Base-by-base conservation (phyloP, 2,329 filamentous ascomycete species). In the Aspergillus carbonarius region DNA sequence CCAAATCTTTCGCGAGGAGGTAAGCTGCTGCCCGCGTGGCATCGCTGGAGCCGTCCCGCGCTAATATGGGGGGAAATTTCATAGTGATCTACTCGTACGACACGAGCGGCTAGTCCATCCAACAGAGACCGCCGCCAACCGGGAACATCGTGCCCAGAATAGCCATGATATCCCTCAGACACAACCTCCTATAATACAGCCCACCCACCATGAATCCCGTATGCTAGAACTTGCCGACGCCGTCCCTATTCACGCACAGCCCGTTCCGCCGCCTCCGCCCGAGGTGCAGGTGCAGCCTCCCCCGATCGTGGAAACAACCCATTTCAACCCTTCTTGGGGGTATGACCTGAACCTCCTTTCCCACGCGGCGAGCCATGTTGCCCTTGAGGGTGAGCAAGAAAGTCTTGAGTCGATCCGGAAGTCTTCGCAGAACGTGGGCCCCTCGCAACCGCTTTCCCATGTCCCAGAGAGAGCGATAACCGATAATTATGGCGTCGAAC, bases 291-390 rank as follows among this genome's bases (percentile, higher is more conserved):
- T 71, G 5, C 75, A 77, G 46, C 71, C 73, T 18, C 66, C 73
- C 13, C 68, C 75, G 10, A 73, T 78, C 51, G 70, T 79, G 55
- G 77, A 77, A 49, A 73, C 76, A 52, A 68, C 76, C n/a, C 75
- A 78, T 44, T 79, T 79, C 62, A 80, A 81, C 67, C 78, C 78
- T 4, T 79, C 78, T 5, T 81, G 78, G 78, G 78, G 78, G n/a
- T 81, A 81, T 62, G 78, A 81, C 57, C 64, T 81, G 57, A 81
- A 81, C 59, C 70, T 81, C 15, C 68, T 81, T 32, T 81, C 78
- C 9, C 78, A 81, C 68, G 78, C 78, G 25, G 78, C 78, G 10
- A 80, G 78, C 57, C 78, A 81, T 72, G 78, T 81, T 39, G 78
- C 78, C 20, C 72, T 79, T 30, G 78, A 79, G 61, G 75, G 76